Evolutionary conservation across 2,329 filamentous ascomycete genomes (phyloP).

Genomic region (Fusarium liriodendri): DNA sequence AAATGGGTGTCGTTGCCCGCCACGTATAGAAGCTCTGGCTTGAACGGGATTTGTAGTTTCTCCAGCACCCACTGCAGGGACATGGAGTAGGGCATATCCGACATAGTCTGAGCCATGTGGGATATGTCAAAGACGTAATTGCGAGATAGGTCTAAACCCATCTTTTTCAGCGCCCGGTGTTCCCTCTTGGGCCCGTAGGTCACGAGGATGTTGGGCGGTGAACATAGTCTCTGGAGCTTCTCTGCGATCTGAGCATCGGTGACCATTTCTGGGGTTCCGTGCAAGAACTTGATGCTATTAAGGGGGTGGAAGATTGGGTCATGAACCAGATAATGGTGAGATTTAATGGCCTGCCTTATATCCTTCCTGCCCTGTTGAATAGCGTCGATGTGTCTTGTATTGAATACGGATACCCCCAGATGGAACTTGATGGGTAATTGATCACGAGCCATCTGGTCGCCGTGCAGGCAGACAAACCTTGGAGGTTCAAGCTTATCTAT

Average conservation of each 20-base stretch:
- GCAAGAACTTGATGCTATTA: not conserved
- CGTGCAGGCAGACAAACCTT: constrained; percentile 9
- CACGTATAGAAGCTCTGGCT: constrained; percentile 8
- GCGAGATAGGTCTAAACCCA: not conserved
- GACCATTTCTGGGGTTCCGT: constrained; percentile 11
- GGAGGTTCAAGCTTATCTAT: not conserved
- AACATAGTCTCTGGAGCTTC: not conserved
- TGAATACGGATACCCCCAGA: constrained; percentile 24
- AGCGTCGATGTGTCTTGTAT: constrained; percentile 9
- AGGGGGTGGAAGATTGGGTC: not conserved
- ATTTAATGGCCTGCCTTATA: not conserved
- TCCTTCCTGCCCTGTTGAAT: not conserved
- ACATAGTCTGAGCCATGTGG: no score
- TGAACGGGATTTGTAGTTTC: not conserved
- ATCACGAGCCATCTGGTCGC: no score
- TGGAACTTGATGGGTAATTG: constrained; percentile 1
- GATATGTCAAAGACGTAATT: not conserved
- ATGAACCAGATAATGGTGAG: constrained; percentile 14
- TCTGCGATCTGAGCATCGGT: not conserved
- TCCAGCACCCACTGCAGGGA: not conserved
- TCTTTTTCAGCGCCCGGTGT: not conserved
- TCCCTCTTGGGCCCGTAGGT: constrained; percentile 1
- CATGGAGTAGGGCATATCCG: not conserved
- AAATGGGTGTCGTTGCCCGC: constrained; percentile 50
- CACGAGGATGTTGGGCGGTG: not conserved